Percentiles rank a stretch among this genome's conserved stretches.
Conservation (phyloP, 495 filamentous ascomycete species). For the Xylaria scruposa region DNA sequence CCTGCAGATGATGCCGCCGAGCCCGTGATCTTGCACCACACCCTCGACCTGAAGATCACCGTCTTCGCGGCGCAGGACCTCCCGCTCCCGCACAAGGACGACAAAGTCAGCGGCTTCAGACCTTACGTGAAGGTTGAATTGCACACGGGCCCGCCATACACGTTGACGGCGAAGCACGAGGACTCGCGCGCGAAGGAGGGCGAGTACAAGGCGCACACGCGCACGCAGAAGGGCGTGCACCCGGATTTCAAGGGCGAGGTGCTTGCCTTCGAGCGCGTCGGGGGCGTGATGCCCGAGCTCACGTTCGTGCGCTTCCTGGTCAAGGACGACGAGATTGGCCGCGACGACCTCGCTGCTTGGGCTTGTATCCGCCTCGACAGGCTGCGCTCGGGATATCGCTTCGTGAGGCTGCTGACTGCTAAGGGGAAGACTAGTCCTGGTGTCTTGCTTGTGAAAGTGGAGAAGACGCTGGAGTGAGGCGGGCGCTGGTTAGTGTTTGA, state of each 20-base stretch:
- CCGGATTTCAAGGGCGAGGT: slow-evolving; percentile 74
- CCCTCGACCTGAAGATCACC: slow-evolving; percentile 59
- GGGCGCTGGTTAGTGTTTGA: not conserved
- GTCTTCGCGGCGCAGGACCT: slow-evolving; percentile 64
- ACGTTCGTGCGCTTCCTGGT: slow-evolving; percentile 88
- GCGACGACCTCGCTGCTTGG: slow-evolving; percentile 83
- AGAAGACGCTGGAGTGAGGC: slow-evolving; percentile 50
- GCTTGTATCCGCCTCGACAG: slow-evolving; percentile 85
- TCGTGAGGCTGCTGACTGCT: slow-evolving; percentile 73
- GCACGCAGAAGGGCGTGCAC: slow-evolving; percentile 63
- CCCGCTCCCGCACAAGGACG: slow-evolving; percentile 59
- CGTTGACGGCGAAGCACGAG: slow-evolving; percentile 39
- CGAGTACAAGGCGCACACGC: slow-evolving; percentile 75
- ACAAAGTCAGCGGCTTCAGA: slow-evolving; percentile 65
- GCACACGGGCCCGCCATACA: slow-evolving; percentile 73
- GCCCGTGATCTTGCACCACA: slow-evolving; percentile 48
- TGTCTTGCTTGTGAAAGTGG: slow-evolving; percentile 71
- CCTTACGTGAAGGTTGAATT: slow-evolving; percentile 85
- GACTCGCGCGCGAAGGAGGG: slow-evolving; percentile 54
- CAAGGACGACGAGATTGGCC: slow-evolving; percentile 78
- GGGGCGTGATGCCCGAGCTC: slow-evolving; percentile 75
- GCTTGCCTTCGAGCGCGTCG: slow-evolving; percentile 65
- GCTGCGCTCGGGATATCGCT: slow-evolving; percentile 73
- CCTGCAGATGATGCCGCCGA: slow-evolving; percentile 1
- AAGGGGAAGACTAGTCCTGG: slow-evolving; percentile 67